Percentiles rank a stretch among this genome's conserved stretches.
These are phyloP conservation scores for Vicia villosa DNA, from an alignment of 306 rosid species.

Conservation along the genomic window DNA sequence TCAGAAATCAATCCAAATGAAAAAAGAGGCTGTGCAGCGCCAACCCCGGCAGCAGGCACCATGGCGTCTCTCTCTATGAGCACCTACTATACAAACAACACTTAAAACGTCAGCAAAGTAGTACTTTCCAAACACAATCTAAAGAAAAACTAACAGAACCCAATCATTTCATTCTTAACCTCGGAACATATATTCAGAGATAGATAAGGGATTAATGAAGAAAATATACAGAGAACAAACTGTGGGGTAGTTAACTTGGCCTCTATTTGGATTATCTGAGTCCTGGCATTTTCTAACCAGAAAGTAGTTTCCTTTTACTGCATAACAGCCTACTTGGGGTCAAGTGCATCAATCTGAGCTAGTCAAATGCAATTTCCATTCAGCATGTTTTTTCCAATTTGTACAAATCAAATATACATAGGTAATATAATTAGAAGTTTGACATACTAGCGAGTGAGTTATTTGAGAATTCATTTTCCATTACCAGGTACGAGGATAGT, in stretches of 20 bases:
- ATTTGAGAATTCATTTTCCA: neutral
- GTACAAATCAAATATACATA: neutral
- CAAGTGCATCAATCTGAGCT: slow-evolving; percentile 6
- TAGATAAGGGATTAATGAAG: neutral
- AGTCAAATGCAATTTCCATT: slow-evolving; percentile 25
- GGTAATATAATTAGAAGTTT: neutral
- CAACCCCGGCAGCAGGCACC: slow-evolving; percentile 53
- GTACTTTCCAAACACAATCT: slow-evolving; percentile 18
- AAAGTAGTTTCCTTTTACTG: neutral
- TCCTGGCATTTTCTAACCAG: slow-evolving; percentile 12
- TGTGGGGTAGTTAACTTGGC: neutral
- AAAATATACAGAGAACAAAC: slow-evolving; percentile 26
- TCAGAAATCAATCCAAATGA: slow-evolving; percentile 91
- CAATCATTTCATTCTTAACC: slow-evolving; percentile 17
- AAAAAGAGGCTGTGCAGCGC: slow-evolving; percentile 56
- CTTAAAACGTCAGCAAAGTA: slow-evolving; percentile 34
- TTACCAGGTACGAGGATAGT: neutral
- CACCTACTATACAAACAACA: slow-evolving; percentile 44
- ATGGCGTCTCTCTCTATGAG: slow-evolving; percentile 43
- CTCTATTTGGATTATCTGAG: neutral
- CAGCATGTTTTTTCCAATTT: neutral
- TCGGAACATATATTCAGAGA: slow-evolving; percentile 13
- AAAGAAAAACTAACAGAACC: slow-evolving; percentile 26
- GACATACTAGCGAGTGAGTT: neutral
- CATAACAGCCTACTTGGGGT: neutral